A percentile compares a stretch with the other conserved stretches of the same genome.
Conservation (phyloP, 306 rosid species). For the Oemleria cerasiformis region DNA sequence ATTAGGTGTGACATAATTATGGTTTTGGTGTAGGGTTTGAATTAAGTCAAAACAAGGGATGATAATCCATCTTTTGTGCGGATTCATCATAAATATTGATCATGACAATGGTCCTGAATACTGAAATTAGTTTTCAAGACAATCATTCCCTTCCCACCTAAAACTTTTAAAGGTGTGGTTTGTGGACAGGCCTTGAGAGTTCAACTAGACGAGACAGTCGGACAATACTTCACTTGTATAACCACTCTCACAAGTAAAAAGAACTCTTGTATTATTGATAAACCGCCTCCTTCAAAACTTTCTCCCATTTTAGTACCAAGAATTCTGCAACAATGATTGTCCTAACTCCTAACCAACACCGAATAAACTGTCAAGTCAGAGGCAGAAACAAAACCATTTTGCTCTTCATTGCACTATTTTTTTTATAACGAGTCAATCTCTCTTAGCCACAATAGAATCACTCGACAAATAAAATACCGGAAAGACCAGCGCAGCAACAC, state of each 20-base stretch:
- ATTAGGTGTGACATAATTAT: conserved; percentile 24
- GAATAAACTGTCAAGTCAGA: neutral
- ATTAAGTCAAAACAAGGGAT: conserved; percentile 45
- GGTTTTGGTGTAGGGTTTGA: conserved; percentile 23
- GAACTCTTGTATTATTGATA: no score
- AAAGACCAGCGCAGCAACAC: no score
- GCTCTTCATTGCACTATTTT: conserved; percentile 1
- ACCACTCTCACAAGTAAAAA: no score
- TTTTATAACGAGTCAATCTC: neutral
- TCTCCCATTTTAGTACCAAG: neutral
- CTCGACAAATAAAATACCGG: no score
- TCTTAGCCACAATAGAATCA: no score
- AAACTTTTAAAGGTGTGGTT: neutral
- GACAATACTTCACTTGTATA: neutral
- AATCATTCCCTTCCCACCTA: neutral
- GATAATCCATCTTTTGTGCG: conserved; percentile 23
- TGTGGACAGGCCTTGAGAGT: neutral
- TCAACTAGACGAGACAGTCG: neutral
- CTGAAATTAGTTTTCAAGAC: neutral
- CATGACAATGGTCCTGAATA: neutral
- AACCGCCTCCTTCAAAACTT: no score
- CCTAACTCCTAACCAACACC: neutral
- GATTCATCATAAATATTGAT: conserved; percentile 10
- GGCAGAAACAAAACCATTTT: conserved; percentile 5
- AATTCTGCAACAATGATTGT: neutral